A percentile compares a stretch with the other conserved stretches of the same genome.
Evolutionary conservation across 306 rosid species (phyloP).

Genomic region (Gleditsia sinensis): DNA sequence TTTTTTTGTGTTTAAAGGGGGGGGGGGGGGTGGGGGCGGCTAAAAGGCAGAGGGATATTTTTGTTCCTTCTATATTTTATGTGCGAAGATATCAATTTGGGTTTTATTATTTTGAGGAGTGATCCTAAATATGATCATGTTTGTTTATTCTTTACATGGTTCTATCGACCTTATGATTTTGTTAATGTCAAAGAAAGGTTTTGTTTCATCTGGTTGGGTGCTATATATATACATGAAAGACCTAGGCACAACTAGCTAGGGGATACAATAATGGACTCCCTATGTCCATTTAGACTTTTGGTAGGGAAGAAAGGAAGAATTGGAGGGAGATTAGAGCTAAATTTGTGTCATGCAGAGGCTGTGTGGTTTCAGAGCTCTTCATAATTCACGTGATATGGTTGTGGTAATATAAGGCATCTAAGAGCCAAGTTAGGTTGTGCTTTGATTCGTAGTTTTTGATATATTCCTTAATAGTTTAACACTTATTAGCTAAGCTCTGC

Average conservation of each 20-base stretch:
- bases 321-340: no score
- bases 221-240: neutral
- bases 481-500: no score
- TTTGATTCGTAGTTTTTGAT: slow-evolving; percentile 14
- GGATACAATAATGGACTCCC: neutral
- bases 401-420: slow-evolving; percentile 25
- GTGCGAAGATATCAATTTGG: neutral
- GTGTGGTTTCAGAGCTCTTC: slow-evolving; percentile 30
- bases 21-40: slow-evolving; percentile 19
- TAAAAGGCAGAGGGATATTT: neutral
- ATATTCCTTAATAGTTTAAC: neutral
- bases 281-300: slow-evolving; percentile 14
- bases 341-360: slow-evolving; percentile 33
- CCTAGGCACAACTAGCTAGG: slow-evolving; percentile 22
- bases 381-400: slow-evolving; percentile 23
- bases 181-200: slow-evolving; percentile 40
- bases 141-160: slow-evolving; percentile 9
- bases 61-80: slow-evolving; percentile 14
- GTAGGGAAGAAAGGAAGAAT: neutral
- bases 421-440: no score
- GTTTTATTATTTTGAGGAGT: no score
- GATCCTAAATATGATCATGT: no score
- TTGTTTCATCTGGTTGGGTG: no score
- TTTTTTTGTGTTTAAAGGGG: no score
- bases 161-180: slow-evolving; percentile 32